A percentile compares a stretch with the other conserved stretches of the same genome.
Conservation (phyloP, 2,329 filamentous ascomycete genomes). For the Colletotrichum noveboracense region DNA sequence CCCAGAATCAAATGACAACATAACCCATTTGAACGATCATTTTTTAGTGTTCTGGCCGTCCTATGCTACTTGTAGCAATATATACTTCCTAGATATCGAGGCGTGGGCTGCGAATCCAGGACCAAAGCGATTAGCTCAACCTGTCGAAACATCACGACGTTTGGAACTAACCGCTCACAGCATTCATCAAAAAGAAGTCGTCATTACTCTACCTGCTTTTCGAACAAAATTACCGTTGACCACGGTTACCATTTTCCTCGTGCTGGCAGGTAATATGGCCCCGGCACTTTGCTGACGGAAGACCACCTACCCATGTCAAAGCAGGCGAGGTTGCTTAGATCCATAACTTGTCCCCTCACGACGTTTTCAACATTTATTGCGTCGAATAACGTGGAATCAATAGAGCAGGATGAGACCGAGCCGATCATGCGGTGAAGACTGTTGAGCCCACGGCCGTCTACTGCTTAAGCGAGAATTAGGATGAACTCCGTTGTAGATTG, state of each 20-base stretch:
- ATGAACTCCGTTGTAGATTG: not conserved
- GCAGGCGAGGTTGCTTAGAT: not conserved
- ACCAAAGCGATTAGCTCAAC: not conserved
- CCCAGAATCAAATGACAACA: not conserved
- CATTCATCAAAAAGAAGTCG: not conserved
- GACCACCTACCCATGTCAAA: not conserved
- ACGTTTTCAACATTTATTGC: not conserved
- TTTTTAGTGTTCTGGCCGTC: not conserved
- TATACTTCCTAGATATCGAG: not conserved
- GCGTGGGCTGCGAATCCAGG: not conserved
- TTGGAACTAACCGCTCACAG: not conserved
- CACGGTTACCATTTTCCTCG: not conserved
- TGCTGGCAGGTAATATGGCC: not conserved
- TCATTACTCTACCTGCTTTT: not conserved
- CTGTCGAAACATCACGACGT: not conserved
- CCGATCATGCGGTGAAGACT: not conserved
- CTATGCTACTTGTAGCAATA: not conserved
- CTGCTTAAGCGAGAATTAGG: not conserved
- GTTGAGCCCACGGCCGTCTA: not conserved
- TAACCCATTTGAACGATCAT: rapidly evolving
- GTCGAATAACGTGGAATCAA: not conserved
- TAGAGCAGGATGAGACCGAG: not conserved
- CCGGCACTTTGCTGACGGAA: not conserved
- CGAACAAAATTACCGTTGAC: not conserved
- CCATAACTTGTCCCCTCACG: not conserved